These are phyloP conservation scores for Phylloporus scabripes DNA, from an alignment of 768 basidiomycete species.

Conservation along the genomic window DNA sequence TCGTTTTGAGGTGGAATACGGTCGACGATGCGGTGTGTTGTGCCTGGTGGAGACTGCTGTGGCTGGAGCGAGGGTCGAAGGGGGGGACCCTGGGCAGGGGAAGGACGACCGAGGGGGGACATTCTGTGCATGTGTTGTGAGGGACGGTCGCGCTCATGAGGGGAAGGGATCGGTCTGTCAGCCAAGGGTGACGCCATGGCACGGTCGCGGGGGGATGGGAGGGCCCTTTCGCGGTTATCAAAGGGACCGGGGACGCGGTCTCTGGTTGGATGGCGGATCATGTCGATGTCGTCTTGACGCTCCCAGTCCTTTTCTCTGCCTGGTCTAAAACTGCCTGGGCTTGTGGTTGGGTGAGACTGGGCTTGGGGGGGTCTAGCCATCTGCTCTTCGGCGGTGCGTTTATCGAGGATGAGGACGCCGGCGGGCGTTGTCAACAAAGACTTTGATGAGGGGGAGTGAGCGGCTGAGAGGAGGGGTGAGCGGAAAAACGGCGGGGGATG, in stretches of 20 bases:
- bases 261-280: slow-evolving; percentile 21
- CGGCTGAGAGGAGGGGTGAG: slow-evolving; percentile 14
- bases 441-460: slow-evolving; percentile 27
- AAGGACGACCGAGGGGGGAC: slow-evolving; percentile 20
- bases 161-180: slow-evolving; percentile 19
- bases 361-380: slow-evolving; percentile 19
- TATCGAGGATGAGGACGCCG: slow-evolving; percentile 27
- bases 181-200: slow-evolving; percentile 18
- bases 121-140: slow-evolving; percentile 20
- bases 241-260: slow-evolving; percentile 21
- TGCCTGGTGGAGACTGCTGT: slow-evolving; percentile 25
- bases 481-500: not conserved
- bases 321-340: slow-evolving; percentile 18
- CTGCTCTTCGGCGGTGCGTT: slow-evolving; percentile 28
- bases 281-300: slow-evolving; percentile 25
- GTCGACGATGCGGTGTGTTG: slow-evolving; percentile 23
- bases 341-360: slow-evolving; percentile 24
- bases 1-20: slow-evolving; percentile 21
- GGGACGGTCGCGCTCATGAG: slow-evolving; percentile 25
- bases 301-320: slow-evolving; percentile 28
- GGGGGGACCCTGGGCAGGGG: slow-evolving; percentile 16
- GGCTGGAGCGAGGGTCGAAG: slow-evolving; percentile 9
- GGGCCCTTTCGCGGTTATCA: slow-evolving; percentile 21
- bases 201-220: slow-evolving; percentile 24
- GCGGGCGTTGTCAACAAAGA: slow-evolving; percentile 22